These are phyloP conservation scores for Jamesozyma hellenica DNA, from an alignment of 805 yeast species.

Conservation along the genomic window DNA sequence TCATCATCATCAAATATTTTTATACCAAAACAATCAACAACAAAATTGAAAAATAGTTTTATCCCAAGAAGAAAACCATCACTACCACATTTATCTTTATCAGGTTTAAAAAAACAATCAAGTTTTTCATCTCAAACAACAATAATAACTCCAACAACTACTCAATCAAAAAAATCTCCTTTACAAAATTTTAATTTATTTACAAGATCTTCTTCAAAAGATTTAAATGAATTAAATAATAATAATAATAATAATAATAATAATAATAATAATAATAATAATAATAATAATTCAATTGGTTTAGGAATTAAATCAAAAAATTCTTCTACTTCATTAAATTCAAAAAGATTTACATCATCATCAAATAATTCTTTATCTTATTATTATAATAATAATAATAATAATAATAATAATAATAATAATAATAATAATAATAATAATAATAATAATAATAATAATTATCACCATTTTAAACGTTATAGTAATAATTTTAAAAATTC, in stretches of 20 bases:
- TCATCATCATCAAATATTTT: not conserved
- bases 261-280: not conserved
- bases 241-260: not conserved
- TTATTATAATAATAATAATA: constrained; percentile 9
- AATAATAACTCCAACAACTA: not conserved
- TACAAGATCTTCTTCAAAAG: constrained; percentile 23
- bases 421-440: constrained; percentile 4
- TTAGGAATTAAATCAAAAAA: constrained; percentile 38
- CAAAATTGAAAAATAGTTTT: constrained; percentile 10
- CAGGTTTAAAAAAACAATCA: constrained; percentile 20
- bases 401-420: constrained; percentile 2
- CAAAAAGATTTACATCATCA: constrained; percentile 31
- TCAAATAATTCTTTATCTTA: constrained; percentile 14
- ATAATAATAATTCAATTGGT: constrained; percentile 12
- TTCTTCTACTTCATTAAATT: constrained; percentile 33
- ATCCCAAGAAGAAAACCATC: constrained; percentile 22
- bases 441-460: constrained; percentile 5
- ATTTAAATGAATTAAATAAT: constrained; percentile 7
- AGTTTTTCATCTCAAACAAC: constrained; percentile 12
- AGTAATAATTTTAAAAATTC: constrained; percentile 6
- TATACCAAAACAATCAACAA: not conserved
- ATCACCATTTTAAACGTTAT: constrained; percentile 1
- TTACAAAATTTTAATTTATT: constrained; percentile 27
- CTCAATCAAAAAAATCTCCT: constrained; percentile 23
- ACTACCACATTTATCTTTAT: constrained; percentile 23